phyloP scores from a whole-genome alignment of 768 basidiomycete species.

The Mycena sanguinolenta region DNA sequence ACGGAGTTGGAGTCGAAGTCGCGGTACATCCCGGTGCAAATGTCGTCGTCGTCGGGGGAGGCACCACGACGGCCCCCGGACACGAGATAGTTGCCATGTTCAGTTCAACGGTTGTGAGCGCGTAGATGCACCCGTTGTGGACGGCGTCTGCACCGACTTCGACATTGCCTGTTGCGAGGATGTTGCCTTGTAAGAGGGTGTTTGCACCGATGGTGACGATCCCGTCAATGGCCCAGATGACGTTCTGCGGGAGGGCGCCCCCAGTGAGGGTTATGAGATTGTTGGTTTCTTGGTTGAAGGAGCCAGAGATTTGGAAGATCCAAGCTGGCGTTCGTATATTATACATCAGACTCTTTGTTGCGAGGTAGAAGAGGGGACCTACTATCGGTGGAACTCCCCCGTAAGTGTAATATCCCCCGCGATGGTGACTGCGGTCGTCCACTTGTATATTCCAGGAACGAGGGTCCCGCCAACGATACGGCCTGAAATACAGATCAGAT shows the following conservation, averaged over 20 bases:
- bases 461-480: slow-evolving; percentile 14
- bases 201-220: slow-evolving; percentile 3
- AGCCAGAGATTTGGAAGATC: slow-evolving; percentile 21
- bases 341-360: too few relatives aligned
- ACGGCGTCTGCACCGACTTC: neutral
- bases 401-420: slow-evolving; percentile 9
- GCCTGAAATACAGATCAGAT: neutral
- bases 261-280: slow-evolving; percentile 14
- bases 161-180: slow-evolving; percentile 12
- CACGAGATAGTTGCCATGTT: slow-evolving; percentile 16
- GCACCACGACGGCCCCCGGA: neutral
- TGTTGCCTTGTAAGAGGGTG: slow-evolving; percentile 16
- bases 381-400: slow-evolving; percentile 21
- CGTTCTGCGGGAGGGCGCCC: slow-evolving; percentile 13
- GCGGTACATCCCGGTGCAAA: neutral
- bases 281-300: slow-evolving; percentile 8
- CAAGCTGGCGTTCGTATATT: neutral
- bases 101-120: slow-evolving; percentile 9
- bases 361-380: neutral
- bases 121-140: slow-evolving; percentile 19
- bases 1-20: slow-evolving; percentile 1
- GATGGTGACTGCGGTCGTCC: slow-evolving; percentile 27
- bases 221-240: slow-evolving; percentile 6
- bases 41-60: slow-evolving; percentile 3
- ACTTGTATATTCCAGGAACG: slow-evolving; percentile 19